Evolutionary conservation across 768 basidiomycete genomes (phyloP).

Genomic region (Psilocybe cyanescens): DNA sequence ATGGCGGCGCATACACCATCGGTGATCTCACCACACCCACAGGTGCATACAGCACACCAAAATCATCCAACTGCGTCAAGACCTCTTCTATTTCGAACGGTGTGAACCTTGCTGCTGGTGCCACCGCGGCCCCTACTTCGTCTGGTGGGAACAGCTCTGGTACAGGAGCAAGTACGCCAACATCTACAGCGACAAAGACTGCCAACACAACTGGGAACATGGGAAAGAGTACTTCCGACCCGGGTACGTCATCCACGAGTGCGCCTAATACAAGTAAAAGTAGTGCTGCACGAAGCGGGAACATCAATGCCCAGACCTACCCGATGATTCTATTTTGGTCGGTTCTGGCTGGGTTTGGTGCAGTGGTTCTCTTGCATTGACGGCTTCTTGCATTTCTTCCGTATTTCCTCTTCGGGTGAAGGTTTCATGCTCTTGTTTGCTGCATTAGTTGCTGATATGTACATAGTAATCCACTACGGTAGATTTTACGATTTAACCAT

Average conservation of each 20-base stretch:
- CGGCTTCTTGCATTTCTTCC: too few relatives aligned
- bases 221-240: not conserved
- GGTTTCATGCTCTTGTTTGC: too few relatives aligned
- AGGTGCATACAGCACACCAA: slow-evolving; percentile 36
- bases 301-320: slow-evolving; percentile 13
- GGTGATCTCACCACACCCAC: slow-evolving; percentile 42
- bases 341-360: slow-evolving; percentile 17
- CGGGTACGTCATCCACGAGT: slow-evolving; percentile 13
- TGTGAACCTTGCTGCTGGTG: slow-evolving; percentile 33
- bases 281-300: slow-evolving; percentile 13
- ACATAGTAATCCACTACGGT: too few relatives aligned
- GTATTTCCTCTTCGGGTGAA: too few relatives aligned
- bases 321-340: slow-evolving; percentile 18
- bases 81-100: slow-evolving; percentile 42
- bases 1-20: slow-evolving; percentile 40
- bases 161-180: not conserved
- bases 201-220: not conserved
- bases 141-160: not conserved
- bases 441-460: too few relatives aligned
- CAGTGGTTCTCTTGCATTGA: slow-evolving; percentile 19
- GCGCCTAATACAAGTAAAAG: slow-evolving; percentile 10
- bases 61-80: slow-evolving; percentile 43
- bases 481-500: too few relatives aligned
- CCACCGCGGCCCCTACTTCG: slow-evolving; percentile 21
- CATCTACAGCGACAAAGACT: not conserved